Conservation (phyloP, 2,329 filamentous ascomycete species). For the Microcera coccophila region DNA sequence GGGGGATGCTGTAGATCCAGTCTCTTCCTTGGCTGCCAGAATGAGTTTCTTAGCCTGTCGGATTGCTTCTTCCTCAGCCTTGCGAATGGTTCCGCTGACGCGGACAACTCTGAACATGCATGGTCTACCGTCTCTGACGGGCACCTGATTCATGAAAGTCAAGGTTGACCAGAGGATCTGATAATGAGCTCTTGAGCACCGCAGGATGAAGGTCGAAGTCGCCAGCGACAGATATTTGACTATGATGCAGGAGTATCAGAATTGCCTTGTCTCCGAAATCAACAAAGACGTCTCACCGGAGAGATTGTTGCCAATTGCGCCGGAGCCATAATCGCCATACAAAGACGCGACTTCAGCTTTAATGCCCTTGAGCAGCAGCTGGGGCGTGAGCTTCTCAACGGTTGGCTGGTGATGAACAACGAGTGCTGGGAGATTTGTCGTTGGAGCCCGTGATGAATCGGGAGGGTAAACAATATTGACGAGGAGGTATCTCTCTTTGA, state of each 20-base stretch:
- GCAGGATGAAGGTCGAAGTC: constrained; percentile 92
- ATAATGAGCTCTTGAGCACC: constrained; percentile 77
- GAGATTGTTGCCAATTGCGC: constrained; percentile 65
- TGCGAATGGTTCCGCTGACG: constrained; percentile 89
- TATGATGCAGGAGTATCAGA: constrained; percentile 32
- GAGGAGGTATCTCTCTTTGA: constrained; percentile 95
- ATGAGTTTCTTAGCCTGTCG: constrained; percentile 70
- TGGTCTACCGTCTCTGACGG: constrained; percentile 52
- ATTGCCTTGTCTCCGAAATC: neutral
- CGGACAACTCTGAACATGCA: constrained; percentile 82
- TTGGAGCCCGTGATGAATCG: constrained; percentile 35
- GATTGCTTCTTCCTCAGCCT: constrained; percentile 86
- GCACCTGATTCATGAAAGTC: constrained; percentile 71
- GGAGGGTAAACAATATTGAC: constrained; percentile 87
- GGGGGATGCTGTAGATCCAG: constrained; percentile 15
- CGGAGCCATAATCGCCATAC: constrained; percentile 86
- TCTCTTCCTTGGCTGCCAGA: constrained; percentile 55
- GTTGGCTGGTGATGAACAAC: constrained; percentile 78
- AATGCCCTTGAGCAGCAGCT: constrained; percentile 64
- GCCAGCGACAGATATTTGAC: constrained; percentile 90
- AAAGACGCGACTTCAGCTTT: constrained; percentile 65
- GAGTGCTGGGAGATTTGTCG: constrained; percentile 50
- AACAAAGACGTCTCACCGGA: constrained; percentile 49
- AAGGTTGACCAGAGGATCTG: constrained; percentile 87
- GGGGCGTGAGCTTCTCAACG: constrained; percentile 63